phyloP scores from a whole-genome alignment of 176 grass and related monocot genomes.

The Avena atlantica region DNA sequence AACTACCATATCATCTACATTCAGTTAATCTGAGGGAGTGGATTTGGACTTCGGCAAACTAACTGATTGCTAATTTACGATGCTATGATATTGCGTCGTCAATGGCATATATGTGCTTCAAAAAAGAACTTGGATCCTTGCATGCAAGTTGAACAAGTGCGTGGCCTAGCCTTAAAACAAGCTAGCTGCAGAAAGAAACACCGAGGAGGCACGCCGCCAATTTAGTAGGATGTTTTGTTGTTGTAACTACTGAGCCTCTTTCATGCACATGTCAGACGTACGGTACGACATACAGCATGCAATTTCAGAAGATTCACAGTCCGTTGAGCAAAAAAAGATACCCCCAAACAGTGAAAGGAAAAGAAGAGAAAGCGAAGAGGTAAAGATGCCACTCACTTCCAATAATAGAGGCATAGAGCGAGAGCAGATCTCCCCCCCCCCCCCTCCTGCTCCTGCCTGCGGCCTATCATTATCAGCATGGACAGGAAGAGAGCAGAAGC shows the following conservation, averaged over 20 bases:
- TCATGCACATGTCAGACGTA: slow-evolving; percentile 47
- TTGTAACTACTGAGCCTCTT: slow-evolving; percentile 24
- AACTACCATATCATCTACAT: background rate
- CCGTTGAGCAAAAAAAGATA: slow-evolving; percentile 42
- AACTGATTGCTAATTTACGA: background rate
- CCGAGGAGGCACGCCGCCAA: slow-evolving; percentile 36
- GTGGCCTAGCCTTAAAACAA: slow-evolving; percentile 34
- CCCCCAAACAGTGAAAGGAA: slow-evolving; percentile 55
- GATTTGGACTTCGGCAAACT: background rate
- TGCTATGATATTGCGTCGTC: background rate
- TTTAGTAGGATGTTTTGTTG: slow-evolving; percentile 39
- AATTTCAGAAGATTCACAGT: slow-evolving; percentile 60
- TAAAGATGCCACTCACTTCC: slow-evolving; percentile 54
- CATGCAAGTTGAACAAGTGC: slow-evolving; percentile 35
- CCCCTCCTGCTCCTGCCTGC: background rate
- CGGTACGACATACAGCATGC: slow-evolving; percentile 51
- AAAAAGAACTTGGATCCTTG: slow-evolving; percentile 33
- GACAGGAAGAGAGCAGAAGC: slow-evolving; percentile 32
- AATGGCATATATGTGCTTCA: background rate
- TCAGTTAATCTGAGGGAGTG: background rate
- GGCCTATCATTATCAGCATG: slow-evolving; percentile 50
- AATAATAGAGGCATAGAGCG: slow-evolving; percentile 59
- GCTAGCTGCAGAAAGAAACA: slow-evolving; percentile 47
- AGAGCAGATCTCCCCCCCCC: slow-evolving; percentile 33
- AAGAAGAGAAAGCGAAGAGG: slow-evolving; percentile 35